These are phyloP conservation scores for Wickerhamomyces sp. DNA, from an alignment of 1,139 yeast species.

Conservation along the genomic window DNA sequence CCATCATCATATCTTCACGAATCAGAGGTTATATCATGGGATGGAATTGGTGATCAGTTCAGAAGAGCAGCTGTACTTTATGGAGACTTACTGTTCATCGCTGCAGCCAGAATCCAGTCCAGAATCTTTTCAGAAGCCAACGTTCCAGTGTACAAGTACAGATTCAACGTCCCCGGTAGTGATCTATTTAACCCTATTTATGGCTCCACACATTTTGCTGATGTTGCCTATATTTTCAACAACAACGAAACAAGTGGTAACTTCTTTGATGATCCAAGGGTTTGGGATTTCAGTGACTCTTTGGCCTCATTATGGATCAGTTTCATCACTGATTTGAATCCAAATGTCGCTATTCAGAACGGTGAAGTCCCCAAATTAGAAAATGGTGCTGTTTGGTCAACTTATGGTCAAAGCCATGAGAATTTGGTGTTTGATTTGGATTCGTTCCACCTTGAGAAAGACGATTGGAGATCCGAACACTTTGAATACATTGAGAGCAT, in stretches of 20 bases:
- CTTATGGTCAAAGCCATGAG: neutral
- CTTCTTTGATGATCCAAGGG: conserved; percentile 6
- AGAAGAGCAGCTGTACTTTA: conserved; percentile 9
- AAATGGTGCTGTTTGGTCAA: conserved; percentile 4
- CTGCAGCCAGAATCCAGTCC: conserved; percentile 11
- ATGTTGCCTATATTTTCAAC: conserved; percentile 23
- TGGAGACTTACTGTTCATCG: conserved; percentile 16
- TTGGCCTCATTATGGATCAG: conserved; percentile 10
- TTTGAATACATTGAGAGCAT: conserved; percentile 2
- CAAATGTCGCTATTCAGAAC: conserved; percentile 6
- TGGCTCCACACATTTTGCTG: conserved; percentile 19
- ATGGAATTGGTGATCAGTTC: conserved; percentile 6
- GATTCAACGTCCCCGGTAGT: conserved; percentile 16
- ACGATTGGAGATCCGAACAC: conserved; percentile 5
- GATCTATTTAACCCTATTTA: conserved; percentile 1
- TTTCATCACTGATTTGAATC: conserved; percentile 13
- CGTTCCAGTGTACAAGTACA: conserved; percentile 15
- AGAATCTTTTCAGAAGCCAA: conserved; percentile 2
- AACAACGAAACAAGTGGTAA: conserved; percentile 9
- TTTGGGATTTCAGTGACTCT: conserved; percentile 6
- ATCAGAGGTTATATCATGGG: conserved; percentile 1
- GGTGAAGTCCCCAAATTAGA: neutral
- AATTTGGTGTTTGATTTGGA: conserved; percentile 5
- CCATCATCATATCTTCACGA: conserved; percentile 9
- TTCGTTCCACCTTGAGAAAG: conserved; percentile 4